Evolutionary conservation across 768 basidiomycete species (phyloP).

Genomic region (Daedaleopsis sinensis): DNA sequence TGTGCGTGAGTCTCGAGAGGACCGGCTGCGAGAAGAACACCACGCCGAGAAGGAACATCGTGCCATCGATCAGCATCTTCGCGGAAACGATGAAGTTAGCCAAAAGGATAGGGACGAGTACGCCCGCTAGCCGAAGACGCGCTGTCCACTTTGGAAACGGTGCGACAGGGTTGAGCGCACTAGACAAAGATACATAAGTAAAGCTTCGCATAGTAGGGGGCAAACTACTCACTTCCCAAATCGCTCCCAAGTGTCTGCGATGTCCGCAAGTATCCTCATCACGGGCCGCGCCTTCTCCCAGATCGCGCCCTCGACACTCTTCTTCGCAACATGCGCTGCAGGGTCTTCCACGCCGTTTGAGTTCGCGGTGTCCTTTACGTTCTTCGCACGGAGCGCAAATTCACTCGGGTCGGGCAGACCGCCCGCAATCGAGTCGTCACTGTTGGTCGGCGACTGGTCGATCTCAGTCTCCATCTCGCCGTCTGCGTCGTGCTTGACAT

Average conservation of each 20-base stretch:
- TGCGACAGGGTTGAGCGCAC: slow-evolving; percentile 41
- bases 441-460: slow-evolving; percentile 21
- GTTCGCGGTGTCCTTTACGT: slow-evolving; percentile 26
- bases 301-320: slow-evolving; percentile 34
- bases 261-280: slow-evolving; percentile 38
- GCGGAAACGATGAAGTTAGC: slow-evolving; percentile 34
- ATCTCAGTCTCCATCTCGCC: slow-evolving; percentile 26
- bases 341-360: slow-evolving; percentile 27
- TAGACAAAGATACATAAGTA: slow-evolving; percentile 8
- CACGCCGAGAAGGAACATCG: slow-evolving; percentile 37
- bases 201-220: too few relatives aligned
- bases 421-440: slow-evolving; percentile 25
- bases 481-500: slow-evolving; percentile 25
- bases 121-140: slow-evolving; percentile 34
- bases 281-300: slow-evolving; percentile 39
- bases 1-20: slow-evolving; percentile 29
- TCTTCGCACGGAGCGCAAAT: slow-evolving; percentile 33
- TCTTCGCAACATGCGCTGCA: slow-evolving; percentile 32
- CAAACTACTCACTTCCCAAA: slow-evolving; percentile 33
- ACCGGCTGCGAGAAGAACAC: slow-evolving; percentile 45
- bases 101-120: slow-evolving; percentile 34
- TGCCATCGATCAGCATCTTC: slow-evolving; percentile 33
- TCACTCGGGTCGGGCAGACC: slow-evolving; percentile 34
- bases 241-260: slow-evolving; percentile 45
- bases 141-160: slow-evolving; percentile 34